Base-by-base conservation (phyloP, 2,329 filamentous ascomycete genomes). In the Colletotrichum limetticola region DNA sequence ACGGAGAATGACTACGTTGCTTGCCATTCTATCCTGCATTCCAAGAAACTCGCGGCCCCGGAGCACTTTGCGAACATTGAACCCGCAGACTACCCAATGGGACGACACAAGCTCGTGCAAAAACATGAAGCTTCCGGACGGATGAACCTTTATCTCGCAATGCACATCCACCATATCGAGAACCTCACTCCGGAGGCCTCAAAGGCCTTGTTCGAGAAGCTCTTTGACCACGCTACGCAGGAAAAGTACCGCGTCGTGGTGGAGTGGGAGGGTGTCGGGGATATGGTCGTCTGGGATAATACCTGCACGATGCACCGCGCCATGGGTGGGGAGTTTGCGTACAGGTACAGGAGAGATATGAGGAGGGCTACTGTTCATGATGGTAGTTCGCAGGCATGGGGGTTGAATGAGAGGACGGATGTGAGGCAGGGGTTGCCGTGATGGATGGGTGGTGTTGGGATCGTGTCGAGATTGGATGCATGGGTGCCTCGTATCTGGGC, bases 251-350 rank as follows among this genome's bases (percentile, higher is more conserved):
- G 82, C 0, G 69, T 86, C 12, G 81, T 79, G 9, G 82, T 90
- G 4, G 77, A 81, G 57, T 91, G 88, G 88, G 74, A 85, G 30
- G 77, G 84, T 11, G 76, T 79, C 0, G 84, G 86, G 0, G 89
- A 91, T 76, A 62, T 91, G 72, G 78, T 91, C 11, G 82, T 89
- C 12, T 91, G 89, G 89, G 89, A 91, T 75, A 91, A 91, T 77
- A 86, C 86, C 0, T 85, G 83, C 59, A 86, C 88, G 16, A 84
- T 91, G 83, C 89, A 91, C 78, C 80, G 88, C 6, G 55, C 55
- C 55, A 19, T 32, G 16, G 80, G 82, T 0, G 88, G 88, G 0
- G 76, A 77, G 0, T 90, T 87, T 74, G 84, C 84, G 74, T 85
- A 86, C 0, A 85, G 83, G 76, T 86, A 83, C 76, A 80, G 77